Evolutionary conservation across 208 protist genomes (phyloP), one percentile per base, ranked within the genome.

Genomic region (Acanthamoeba royreba): DNA sequence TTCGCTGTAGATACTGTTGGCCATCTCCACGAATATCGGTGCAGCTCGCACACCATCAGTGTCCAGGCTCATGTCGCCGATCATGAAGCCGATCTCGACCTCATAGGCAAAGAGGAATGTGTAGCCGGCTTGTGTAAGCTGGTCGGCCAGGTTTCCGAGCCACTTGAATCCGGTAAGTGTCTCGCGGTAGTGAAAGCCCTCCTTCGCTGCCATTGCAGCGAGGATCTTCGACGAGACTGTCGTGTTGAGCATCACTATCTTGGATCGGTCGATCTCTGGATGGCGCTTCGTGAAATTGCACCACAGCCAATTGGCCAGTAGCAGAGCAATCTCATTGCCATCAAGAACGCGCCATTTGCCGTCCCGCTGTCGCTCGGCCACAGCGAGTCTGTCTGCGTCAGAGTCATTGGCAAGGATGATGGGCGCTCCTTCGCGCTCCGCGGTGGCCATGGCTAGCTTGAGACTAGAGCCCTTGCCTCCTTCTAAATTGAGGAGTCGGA

Each of bases 121-220:
- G 5, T 95, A 85, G 47, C 95, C 96, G 25, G 74, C 72, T 35
- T 95, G 33, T 19, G 95, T 90, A 31, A 98, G 69, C 58, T 97
- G 94, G 22, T 97, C 61, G 15, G 98, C 97, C 25, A 95, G 72
- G 95, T 98, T 99, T 92, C 98, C 99, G 92, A 99, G 98, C 97
- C 98, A 99, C 96, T 99, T 99, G 96, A 99, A 99, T 31, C 99
- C 99, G 28, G 99, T 99, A 47, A 99, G 96, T 11, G 98, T 99
- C 83, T 99, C 98, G 55, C 97, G 49, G 66, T 88, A 79, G 42
- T 95, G 74, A 63, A 98, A 97, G 0, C 98, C 98, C 93, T 99
- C 98, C 47, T 96, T 96, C 45, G 95, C 92, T 4, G 98, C 98
- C 95, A 99, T 99, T 25, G 98, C 96, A 42, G 94, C 91, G 4